Evolutionary conservation across 2,329 filamentous ascomycete genomes (phyloP).

Genomic region (Sporothrix phasma): DNA sequence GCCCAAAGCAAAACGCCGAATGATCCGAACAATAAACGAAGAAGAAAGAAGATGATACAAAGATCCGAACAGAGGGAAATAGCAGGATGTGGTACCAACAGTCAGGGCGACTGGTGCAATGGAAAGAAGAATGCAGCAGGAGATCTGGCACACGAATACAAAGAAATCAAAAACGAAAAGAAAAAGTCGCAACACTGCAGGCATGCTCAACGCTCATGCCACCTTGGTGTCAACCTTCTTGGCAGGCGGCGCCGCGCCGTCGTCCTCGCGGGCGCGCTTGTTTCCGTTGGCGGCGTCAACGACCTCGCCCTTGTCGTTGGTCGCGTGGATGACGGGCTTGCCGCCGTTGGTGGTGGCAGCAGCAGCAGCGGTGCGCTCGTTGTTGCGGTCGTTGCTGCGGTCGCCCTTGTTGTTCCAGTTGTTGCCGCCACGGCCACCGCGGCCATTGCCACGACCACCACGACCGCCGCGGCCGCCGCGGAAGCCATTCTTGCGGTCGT

Average conservation of each 20-base stretch:
- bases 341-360: slow-evolving; percentile 18
- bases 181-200: neutral
- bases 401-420: slow-evolving; percentile 27
- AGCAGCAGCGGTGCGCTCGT: slow-evolving; percentile 23
- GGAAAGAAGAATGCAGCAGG: neutral
- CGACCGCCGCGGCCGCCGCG: slow-evolving; percentile 34
- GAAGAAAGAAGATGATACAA: neutral
- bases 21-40: neutral
- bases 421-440: slow-evolving; percentile 27
- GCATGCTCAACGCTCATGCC: neutral
- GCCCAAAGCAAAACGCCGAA: slow-evolving; percentile 5
- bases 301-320: slow-evolving; percentile 26
- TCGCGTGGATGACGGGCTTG: slow-evolving; percentile 38
- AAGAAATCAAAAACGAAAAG: neutral
- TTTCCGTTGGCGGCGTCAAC: slow-evolving; percentile 30
- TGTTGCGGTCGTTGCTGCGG: slow-evolving; percentile 18
- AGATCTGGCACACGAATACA: neutral
- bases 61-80: too few species aligned
- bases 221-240: slow-evolving; percentile 54
- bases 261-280: slow-evolving; percentile 48
- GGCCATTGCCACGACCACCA: slow-evolving; percentile 28
- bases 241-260: slow-evolving; percentile 35
- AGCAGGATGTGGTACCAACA: neutral
- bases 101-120: neutral
- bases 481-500: slow-evolving; percentile 53